phyloP scores from a whole-genome alignment of 768 basidiomycete genomes.

The Agaricus bisporus region DNA sequence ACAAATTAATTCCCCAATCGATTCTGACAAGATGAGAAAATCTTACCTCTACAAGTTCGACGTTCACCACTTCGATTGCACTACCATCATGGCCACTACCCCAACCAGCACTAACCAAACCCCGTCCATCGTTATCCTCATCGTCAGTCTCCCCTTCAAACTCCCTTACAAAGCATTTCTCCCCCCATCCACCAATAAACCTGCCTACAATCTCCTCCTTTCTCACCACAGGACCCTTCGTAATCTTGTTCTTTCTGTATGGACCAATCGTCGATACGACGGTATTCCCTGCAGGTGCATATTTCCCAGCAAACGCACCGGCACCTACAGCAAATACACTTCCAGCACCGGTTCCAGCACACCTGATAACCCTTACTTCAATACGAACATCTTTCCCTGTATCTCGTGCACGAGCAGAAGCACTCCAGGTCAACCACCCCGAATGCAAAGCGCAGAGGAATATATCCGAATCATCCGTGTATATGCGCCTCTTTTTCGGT shows the following conservation, averaged over 20 bases:
- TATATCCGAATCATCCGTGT: slow-evolving; percentile 75
- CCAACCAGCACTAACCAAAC: slow-evolving; percentile 65
- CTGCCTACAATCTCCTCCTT: slow-evolving; percentile 41
- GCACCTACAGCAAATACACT: slow-evolving; percentile 21
- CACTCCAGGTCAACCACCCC: slow-evolving; percentile 48
- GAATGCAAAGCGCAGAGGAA: slow-evolving; percentile 66
- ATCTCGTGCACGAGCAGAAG: slow-evolving; percentile 29
- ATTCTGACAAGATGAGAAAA: slow-evolving; percentile 5
- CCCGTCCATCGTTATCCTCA: slow-evolving; percentile 51
- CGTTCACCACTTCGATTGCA: slow-evolving; percentile 64
- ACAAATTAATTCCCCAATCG: not conserved
- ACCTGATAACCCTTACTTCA: slow-evolving; percentile 34
- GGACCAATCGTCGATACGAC: not conserved
- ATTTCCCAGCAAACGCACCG: slow-evolving; percentile 8
- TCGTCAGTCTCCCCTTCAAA: slow-evolving; percentile 24
- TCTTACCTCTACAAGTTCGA: slow-evolving; percentile 58
- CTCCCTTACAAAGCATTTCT: slow-evolving; percentile 26
- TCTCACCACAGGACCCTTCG: slow-evolving; percentile 16
- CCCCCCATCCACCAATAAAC: slow-evolving; percentile 40
- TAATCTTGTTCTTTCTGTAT: slow-evolving; percentile 10
- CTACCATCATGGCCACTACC: slow-evolving; percentile 77
- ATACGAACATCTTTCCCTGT: slow-evolving; percentile 34
- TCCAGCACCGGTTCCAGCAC: slow-evolving; percentile 24
- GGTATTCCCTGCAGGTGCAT: slow-evolving; percentile 8
- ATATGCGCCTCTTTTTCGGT: slow-evolving; percentile 41